Conservation (phyloP, 1,284 basidiomycete species). For the Leccinum cinnamomeum region DNA sequence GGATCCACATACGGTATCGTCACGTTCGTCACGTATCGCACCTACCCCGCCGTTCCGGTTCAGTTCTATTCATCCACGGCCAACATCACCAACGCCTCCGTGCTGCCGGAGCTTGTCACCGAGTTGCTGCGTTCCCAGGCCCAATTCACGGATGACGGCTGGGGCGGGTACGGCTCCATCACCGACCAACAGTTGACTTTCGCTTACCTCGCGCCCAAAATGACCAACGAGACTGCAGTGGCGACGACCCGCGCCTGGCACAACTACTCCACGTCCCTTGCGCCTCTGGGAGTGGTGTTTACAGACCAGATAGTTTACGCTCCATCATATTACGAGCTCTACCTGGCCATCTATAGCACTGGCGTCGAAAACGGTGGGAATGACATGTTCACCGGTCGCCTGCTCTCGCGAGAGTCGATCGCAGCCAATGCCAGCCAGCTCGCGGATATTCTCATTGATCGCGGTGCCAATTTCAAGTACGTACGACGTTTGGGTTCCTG, state of each 20-base stretch:
- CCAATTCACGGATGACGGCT: constrained; percentile 34
- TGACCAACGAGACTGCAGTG: constrained; percentile 34
- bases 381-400: too few relatives aligned
- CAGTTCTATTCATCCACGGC: constrained; percentile 20
- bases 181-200: constrained; percentile 16
- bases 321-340: constrained; percentile 26
- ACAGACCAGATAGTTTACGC: not conserved
- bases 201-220: constrained; percentile 35
- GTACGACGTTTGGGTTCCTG: not conserved
- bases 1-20: constrained; percentile 36
- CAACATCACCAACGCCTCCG: constrained; percentile 26
- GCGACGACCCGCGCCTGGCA: constrained; percentile 36
- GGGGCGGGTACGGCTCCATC: constrained; percentile 18
- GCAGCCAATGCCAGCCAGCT: too few relatives aligned
- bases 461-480: constrained; percentile 8
- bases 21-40: constrained; percentile 22
- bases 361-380: too few relatives aligned
- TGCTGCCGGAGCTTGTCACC: constrained; percentile 17
- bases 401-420: too few relatives aligned
- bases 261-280: constrained; percentile 21
- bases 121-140: constrained; percentile 33
- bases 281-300: constrained; percentile 6
- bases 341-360: constrained; percentile 5
- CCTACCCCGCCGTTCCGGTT: constrained; percentile 37
- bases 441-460: too few relatives aligned